Evolutionary conservation across 768 basidiomycete genomes (phyloP).

Genomic region (Mycena polygramma): DNA sequence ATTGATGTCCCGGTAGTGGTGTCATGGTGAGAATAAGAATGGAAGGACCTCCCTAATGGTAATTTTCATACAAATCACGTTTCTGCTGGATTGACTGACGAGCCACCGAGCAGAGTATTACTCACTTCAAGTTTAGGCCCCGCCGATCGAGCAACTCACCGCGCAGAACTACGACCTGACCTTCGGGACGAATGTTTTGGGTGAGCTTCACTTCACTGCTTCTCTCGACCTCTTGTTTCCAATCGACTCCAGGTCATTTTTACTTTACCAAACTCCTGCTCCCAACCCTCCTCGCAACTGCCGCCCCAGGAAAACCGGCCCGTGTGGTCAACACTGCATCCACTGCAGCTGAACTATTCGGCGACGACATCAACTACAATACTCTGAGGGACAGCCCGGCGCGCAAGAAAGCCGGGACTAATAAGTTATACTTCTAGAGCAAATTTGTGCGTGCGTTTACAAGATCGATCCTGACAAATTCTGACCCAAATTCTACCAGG

Average conservation of each 20-base stretch:
- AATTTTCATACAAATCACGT: no score
- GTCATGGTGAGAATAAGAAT: slow-evolving; percentile 39
- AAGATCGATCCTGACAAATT: no score
- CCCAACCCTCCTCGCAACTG: slow-evolving; percentile 55
- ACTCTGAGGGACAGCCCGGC: slow-evolving; percentile 42
- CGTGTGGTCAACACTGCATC: slow-evolving; percentile 54
- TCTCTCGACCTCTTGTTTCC: no score
- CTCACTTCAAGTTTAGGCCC: slow-evolving; percentile 15
- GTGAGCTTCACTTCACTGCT: slow-evolving; percentile 17
- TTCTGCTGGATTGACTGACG: neutral
- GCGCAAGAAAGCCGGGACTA: slow-evolving; percentile 29
- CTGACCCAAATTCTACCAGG: no score
- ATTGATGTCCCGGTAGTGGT: slow-evolving; percentile 21
- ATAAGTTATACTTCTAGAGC: slow-evolving; percentile 37
- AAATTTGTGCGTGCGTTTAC: slow-evolving; percentile 41
- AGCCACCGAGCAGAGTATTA: neutral
- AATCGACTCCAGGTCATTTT: slow-evolving; percentile 61
- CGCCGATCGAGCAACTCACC: slow-evolving; percentile 42
- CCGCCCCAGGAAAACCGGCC: slow-evolving; percentile 48
- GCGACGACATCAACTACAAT: slow-evolving; percentile 32
- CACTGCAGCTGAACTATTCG: slow-evolving; percentile 32
- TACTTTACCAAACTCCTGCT: slow-evolving; percentile 67
- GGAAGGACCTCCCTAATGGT: neutral
- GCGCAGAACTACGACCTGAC: slow-evolving; percentile 47
- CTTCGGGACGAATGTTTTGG: slow-evolving; percentile 43